Base-by-base conservation (phyloP, 108 stramenopile genomes). In the Bacterosira constricta region DNA sequence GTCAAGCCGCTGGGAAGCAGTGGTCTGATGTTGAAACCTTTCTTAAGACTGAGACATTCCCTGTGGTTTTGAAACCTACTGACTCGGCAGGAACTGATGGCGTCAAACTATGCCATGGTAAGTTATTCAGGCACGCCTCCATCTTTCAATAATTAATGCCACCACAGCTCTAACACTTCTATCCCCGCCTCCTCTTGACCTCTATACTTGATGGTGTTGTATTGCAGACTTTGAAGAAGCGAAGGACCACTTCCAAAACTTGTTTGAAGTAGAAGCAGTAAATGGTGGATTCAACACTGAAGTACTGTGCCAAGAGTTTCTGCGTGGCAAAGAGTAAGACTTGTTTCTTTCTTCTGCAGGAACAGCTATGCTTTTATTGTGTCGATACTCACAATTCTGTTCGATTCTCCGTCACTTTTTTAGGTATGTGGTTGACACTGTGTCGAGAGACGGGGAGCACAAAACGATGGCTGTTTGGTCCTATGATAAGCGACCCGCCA, bases 371-470 rank as follows among this genome's bases (percentile, higher is more conserved):
- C 81, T 3, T 71, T 88, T 15, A 83, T 86, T 35, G 80, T 86
- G 74, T 44, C 75, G 23, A 53, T 86, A 23, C 70, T 71, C 1
- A 87, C 85, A 10, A 85, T 82, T 38, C 59, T 85, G 6, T 78
- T 73, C 0, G 85, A 75, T 25, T 51, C 71, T n/a, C 23, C n/a
- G n/a, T n/a, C n/a, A n/a, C n/a, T n/a, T n/a, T n/a, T n/a, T 46
- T 0, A 47, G 63, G 75, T 96, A 95, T 79, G 96, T 93, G 66
- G 86, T 96, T 38, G 97, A 97, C 55, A 72, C 83, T 35, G 96
- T 96, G 6, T 89, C 86, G 31, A 74, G 86, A 31, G 80, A 96
- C 79, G 97, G 96, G 23, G 88, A 85, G 0, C 96, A 96, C 83
- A 94, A 98, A 81, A 83, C 84, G 23, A 72, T 75, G 32, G 85